Conservation (phyloP, 179 eudicot species). For the Beta macrorhiza region DNA sequence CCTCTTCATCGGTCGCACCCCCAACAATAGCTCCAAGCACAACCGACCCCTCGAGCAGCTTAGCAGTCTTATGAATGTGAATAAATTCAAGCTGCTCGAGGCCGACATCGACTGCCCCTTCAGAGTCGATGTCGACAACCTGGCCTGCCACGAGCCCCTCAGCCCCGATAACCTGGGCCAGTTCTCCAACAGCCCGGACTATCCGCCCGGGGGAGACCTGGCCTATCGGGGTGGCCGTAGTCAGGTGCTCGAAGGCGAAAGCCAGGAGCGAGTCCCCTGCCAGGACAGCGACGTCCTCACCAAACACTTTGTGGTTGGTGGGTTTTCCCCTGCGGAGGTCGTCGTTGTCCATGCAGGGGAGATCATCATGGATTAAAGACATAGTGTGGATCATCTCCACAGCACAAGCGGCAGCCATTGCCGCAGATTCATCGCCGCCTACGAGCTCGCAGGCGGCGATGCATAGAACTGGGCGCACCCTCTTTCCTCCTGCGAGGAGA, state of each 20-base stretch:
- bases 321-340: conserved; percentile 75
- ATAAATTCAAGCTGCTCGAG: conserved; percentile 59
- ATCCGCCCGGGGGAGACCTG: conserved; percentile 34
- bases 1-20: conserved; percentile 56
- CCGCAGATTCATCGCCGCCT: conserved; percentile 51
- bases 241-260: conserved; percentile 58
- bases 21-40: conserved; percentile 65
- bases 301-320: conserved; percentile 67
- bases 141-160: conserved; percentile 75
- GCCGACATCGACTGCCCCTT: conserved; percentile 41
- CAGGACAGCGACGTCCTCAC: conserved; percentile 60
- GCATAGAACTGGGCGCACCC: conserved; percentile 66
- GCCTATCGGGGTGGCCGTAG: conserved; percentile 33
- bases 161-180: conserved; percentile 53
- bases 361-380: conserved; percentile 75
- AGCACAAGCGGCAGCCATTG: conserved; percentile 71
- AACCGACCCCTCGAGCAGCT: conserved; percentile 54
- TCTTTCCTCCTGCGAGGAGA: conserved; percentile 71
- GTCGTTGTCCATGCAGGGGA: conserved; percentile 82
- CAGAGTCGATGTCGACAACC: conserved; percentile 57
- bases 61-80: conserved; percentile 66
- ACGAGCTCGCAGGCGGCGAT: conserved; percentile 78
- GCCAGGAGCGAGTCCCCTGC: conserved; percentile 65
- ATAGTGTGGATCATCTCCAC: conserved; percentile 84
- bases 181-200: conserved; percentile 42